Conservation (phyloP, 2,329 filamentous ascomycete genomes). For the Aspergillus sp. region DNA sequence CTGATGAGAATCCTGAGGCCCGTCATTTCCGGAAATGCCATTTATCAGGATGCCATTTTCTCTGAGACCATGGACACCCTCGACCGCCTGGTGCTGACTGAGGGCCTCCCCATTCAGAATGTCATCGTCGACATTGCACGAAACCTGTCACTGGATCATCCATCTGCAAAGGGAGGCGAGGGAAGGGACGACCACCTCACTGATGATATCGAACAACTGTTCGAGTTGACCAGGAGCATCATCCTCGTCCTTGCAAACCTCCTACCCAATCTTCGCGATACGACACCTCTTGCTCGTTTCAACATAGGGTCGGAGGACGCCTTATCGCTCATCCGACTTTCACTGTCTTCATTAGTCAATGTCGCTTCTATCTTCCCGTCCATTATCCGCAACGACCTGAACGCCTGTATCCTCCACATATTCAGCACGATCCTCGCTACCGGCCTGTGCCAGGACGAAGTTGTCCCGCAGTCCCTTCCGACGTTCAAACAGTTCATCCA, state of each 20-base stretch:
- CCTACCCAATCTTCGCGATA: slow-evolving; percentile 66
- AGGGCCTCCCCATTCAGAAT: slow-evolving; percentile 81
- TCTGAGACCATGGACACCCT: slow-evolving; percentile 96
- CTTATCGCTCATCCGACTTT: slow-evolving; percentile 72
- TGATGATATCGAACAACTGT: slow-evolving; percentile 96
- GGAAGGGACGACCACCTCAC: slow-evolving; percentile 74
- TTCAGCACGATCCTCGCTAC: slow-evolving; percentile 91
- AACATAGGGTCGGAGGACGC: slow-evolving; percentile 81
- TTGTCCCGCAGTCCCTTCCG: slow-evolving; percentile 85
- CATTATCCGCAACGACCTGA: slow-evolving; percentile 93
- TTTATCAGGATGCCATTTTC: slow-evolving; percentile 94
- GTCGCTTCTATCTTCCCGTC: slow-evolving; percentile 93
- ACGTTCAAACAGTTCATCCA: slow-evolving; percentile 89
- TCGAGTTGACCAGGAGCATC: slow-evolving; percentile 94
- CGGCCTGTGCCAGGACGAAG: slow-evolving; percentile 78
- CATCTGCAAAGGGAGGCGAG: slow-evolving; percentile 72
- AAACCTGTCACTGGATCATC: slow-evolving; percentile 85
- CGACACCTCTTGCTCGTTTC: slow-evolving; percentile 64
- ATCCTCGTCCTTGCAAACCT: slow-evolving; percentile 87
- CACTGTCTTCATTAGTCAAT: slow-evolving; percentile 85
- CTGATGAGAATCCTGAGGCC: slow-evolving; percentile 94
- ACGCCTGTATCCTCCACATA: slow-evolving; percentile 95
- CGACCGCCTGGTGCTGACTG: slow-evolving; percentile 87
- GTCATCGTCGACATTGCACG: slow-evolving; percentile 94
- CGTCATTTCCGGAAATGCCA: slow-evolving; percentile 91